Evolutionary conservation across 2,329 filamentous ascomycete species (phyloP).

Genomic region (Xylariaceae sp.): DNA sequence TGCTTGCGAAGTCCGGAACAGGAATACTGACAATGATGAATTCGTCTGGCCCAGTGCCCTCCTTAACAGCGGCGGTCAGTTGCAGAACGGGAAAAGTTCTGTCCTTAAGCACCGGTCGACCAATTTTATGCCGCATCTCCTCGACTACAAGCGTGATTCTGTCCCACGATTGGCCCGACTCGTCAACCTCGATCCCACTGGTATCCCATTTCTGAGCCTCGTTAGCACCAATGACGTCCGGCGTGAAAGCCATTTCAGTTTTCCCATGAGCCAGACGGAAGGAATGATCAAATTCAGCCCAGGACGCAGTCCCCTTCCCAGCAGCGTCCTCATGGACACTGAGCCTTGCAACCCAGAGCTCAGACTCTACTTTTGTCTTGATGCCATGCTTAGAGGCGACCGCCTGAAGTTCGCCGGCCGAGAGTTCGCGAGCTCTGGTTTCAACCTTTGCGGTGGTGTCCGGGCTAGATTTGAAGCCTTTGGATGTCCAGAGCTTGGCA

Average conservation of each 20-base stretch:
- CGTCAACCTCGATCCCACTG: constrained; percentile 34
- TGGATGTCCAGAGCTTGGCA: constrained; percentile 46
- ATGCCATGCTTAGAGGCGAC: constrained; percentile 25
- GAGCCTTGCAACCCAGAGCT: constrained; percentile 62
- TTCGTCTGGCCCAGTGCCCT: constrained; percentile 31
- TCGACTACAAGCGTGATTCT: constrained; percentile 49
- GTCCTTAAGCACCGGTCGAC: constrained; percentile 53
- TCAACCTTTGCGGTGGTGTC: constrained; percentile 50
- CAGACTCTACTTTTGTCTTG: constrained; percentile 27
- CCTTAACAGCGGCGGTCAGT: constrained; percentile 47
- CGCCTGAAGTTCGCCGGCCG: constrained; percentile 39
- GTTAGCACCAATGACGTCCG: constrained; percentile 47
- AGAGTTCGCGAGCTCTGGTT: constrained; percentile 49
- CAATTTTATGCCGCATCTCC: constrained; percentile 64
- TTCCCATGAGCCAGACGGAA: constrained; percentile 56
- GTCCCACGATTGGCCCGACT: constrained; percentile 41
- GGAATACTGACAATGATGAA: constrained; percentile 58
- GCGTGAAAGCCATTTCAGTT: constrained; percentile 57
- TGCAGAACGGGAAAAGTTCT: constrained; percentile 66
- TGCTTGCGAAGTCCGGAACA: constrained; percentile 39
- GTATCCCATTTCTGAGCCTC: constrained; percentile 46
- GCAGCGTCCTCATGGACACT: constrained; percentile 56
- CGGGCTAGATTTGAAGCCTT: constrained; percentile 45
- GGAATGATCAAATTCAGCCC: constrained; percentile 58
- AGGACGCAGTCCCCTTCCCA: constrained; percentile 52